Conservation (phyloP, 2,329 filamentous ascomycete species). For the Colletotrichum lindemuthianum region DNA sequence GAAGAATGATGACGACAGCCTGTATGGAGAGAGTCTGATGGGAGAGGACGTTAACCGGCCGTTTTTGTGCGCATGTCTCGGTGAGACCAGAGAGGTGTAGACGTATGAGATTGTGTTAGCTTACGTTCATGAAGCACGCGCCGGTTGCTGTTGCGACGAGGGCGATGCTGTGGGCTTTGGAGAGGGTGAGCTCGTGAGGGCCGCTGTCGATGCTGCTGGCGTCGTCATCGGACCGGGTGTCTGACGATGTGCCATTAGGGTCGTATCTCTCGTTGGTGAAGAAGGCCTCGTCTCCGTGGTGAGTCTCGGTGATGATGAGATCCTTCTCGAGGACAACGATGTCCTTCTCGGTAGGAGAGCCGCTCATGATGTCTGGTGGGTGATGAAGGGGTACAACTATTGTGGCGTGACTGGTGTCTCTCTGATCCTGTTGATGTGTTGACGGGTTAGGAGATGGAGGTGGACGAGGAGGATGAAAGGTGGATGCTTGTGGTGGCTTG, state of each 20-base stretch:
- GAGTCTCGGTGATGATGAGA: conserved; percentile 9
- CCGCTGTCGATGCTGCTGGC: conserved; percentile 21
- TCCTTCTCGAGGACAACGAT: conserved; percentile 21
- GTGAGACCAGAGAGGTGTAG: background rate
- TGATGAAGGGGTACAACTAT: background rate
- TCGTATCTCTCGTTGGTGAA: conserved; percentile 16
- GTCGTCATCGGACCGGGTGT: conserved; percentile 37
- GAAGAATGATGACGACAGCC: conserved; percentile 70
- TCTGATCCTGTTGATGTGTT: background rate
- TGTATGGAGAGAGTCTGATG: conserved; percentile 65
- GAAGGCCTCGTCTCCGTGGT: conserved; percentile 8
- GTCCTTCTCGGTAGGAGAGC: conserved; percentile 5
- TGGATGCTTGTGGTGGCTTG: too few relatives aligned
- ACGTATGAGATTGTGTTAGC: conserved; percentile 19
- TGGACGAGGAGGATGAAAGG: too few relatives aligned
- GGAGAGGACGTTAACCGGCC: conserved; percentile 23
- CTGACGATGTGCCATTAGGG: background rate
- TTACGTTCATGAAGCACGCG: conserved; percentile 65
- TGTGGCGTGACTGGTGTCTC: too few relatives aligned
- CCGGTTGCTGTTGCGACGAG: conserved; percentile 65
- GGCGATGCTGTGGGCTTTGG: conserved; percentile 63
- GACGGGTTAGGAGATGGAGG: background rate
- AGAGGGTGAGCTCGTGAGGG: conserved; percentile 48
- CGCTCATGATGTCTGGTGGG: conserved; percentile 14
- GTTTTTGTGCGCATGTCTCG: background rate